Evolutionary conservation across 208 protist genomes (phyloP).

Genomic region (Crithidia brevicula): DNA sequence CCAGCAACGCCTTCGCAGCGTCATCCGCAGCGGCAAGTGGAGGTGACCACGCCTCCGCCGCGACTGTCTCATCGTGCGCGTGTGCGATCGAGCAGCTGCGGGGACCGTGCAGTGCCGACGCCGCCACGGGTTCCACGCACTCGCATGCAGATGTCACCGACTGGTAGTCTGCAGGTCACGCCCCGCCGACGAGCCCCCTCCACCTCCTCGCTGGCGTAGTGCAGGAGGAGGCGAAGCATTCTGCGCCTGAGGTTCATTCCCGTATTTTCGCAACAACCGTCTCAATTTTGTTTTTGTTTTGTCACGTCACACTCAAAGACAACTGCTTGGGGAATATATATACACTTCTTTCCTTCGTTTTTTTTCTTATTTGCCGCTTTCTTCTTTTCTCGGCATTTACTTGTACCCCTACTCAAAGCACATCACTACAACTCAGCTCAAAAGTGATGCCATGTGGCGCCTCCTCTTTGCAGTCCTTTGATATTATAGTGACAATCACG

Average conservation of each 20-base stretch:
- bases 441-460: too few species aligned
- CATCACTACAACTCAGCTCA: too few species aligned
- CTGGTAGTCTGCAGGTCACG: constrained; percentile 26
- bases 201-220: background rate
- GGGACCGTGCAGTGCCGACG: background rate
- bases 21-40: background rate
- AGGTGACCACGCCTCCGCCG: constrained; percentile 22
- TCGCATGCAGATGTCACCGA: constrained; percentile 20
- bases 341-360: background rate
- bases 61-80: constrained; percentile 27
- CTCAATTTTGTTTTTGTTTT: background rate
- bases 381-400: too few species aligned
- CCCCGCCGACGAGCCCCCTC: constrained; percentile 11
- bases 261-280: background rate
- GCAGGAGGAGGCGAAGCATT: background rate
- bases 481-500: too few species aligned
- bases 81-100: constrained; percentile 17
- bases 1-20: constrained; percentile 1
- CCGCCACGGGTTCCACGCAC: constrained; percentile 26
- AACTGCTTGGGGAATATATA: background rate
- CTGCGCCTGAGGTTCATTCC: background rate
- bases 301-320: background rate
- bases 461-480: too few species aligned
- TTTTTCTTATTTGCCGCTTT: constrained; percentile 1
- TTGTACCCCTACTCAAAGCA: too few species aligned